Evolutionary conservation across 306 rosid species (phyloP), one percentile per base, ranked within the genome.

Genomic region (Urtica urens): DNA sequence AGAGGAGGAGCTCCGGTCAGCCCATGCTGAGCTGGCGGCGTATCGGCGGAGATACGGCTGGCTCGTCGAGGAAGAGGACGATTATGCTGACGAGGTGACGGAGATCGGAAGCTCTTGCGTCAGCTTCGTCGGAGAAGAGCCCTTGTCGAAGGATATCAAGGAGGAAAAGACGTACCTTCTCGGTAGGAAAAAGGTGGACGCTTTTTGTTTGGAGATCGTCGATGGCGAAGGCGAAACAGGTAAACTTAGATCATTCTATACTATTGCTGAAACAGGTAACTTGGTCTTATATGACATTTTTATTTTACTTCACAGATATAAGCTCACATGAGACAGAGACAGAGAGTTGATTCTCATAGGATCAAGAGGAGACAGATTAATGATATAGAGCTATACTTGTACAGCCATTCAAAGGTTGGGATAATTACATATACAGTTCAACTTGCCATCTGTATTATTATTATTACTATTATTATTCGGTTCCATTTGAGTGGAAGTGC

Each of bases 11-110:
- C 14, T 85, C 18, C 75, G 51, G 73, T 69, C 10, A 41, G 34
- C 79, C 58, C 87, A 85, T 62, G 63, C 68, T 17, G 96, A 85
- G 68, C 34, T 82, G 28, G 81, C 68, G n/a, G 66, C 68, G 46
- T 82, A 70, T 27, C 79, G 87, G 44, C 75, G 40, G 53, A 74
- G 61, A 48, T 78, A 59, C 58, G 99, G 99, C 23, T 8, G 20
- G 50, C 43, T 75, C 49, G 43, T 14, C 11, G 40, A 57, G 53
- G 85, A 76, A 20, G 61, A 48, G 23, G 71, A 42, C 49, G 71
- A 58, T 39, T 58, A 60, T 26, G 14, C 23, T 50, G 49, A 23
- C n/a, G 55, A 61, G 28, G 10, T 46, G 28, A 51, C 67, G 26
- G 71, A 68, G 51, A 40, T 54, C 19, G 58, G 34, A 5, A 53